These are phyloP conservation scores for Brassica cretica DNA, from an alignment of 345 rosid genomes.

Conservation along the genomic window DNA sequence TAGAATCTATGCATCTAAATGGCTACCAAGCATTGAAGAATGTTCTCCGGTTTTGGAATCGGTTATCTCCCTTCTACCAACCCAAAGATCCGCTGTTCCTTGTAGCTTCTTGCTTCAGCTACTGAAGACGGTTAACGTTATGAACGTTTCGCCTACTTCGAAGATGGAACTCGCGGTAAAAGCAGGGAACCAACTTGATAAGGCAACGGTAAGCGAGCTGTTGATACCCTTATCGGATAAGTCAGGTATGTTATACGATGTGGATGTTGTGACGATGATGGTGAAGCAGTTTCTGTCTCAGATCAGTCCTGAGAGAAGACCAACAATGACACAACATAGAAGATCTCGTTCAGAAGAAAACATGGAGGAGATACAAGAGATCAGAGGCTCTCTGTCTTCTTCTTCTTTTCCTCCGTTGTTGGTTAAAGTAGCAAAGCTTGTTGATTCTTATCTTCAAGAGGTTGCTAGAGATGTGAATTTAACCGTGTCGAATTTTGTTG, in stretches of 20 bases:
- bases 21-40: slow-evolving; percentile 59
- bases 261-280: slow-evolving; percentile 64
- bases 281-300: slow-evolving; percentile 82
- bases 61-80: slow-evolving; percentile 72
- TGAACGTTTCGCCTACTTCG: slow-evolving; percentile 56
- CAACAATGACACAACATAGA: slow-evolving; percentile 69
- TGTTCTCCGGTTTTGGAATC: slow-evolving; percentile 59
- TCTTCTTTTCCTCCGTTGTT: slow-evolving; percentile 82
- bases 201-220: slow-evolving; percentile 73
- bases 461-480: slow-evolving; percentile 70
- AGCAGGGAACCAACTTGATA: slow-evolving; percentile 76
- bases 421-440: slow-evolving; percentile 81
- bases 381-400: slow-evolving; percentile 70
- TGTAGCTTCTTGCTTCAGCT: slow-evolving; percentile 79
- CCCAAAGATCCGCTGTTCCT: slow-evolving; percentile 64
- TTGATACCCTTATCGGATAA: slow-evolving; percentile 63
- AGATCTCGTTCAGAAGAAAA: slow-evolving; percentile 89
- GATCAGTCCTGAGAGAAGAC: slow-evolving; percentile 68
- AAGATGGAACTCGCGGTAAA: slow-evolving; percentile 77
- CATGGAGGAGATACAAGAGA: slow-evolving; percentile 71
- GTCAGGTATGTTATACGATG: slow-evolving; percentile 61
- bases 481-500: slow-evolving; percentile 69
- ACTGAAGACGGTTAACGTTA: slow-evolving; percentile 62
- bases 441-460: slow-evolving; percentile 81
- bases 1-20: slow-evolving; percentile 70